A percentile compares a stretch with the other conserved stretches of the same genome.
Conservation (phyloP, 163 green algal genomes). For the Scenedesmus sp. region DNA sequence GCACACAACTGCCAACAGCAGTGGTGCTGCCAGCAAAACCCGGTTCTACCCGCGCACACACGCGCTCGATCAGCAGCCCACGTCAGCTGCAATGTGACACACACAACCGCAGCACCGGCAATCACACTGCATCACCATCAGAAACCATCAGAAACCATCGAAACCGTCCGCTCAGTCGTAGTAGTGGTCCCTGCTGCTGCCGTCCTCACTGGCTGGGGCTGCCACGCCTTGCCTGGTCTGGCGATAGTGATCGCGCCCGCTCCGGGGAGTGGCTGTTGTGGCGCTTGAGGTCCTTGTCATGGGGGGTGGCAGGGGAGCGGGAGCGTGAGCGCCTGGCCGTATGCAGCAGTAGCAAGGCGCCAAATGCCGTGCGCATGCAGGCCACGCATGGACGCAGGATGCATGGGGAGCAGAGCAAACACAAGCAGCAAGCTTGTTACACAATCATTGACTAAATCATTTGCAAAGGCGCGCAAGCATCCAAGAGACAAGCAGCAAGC, state of each 20-base stretch:
- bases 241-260: neutral
- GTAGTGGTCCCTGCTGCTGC: slow-evolving; percentile 4
- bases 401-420: neutral
- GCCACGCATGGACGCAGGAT: neutral
- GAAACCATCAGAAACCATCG: too few species aligned
- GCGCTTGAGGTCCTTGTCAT: slow-evolving; percentile 43
- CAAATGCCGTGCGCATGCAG: neutral
- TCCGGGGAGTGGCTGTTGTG: slow-evolving; percentile 11
- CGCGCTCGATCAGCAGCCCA: too few species aligned
- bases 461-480: too few species aligned
- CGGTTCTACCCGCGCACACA: too few species aligned
- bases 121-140: too few species aligned
- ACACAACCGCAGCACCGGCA: too few species aligned
- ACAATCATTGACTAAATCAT: neutral
- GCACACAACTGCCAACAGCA: too few species aligned
- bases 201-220: neutral
- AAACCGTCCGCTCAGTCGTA: neutral
- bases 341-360: too few species aligned
- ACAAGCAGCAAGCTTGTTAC: neutral
- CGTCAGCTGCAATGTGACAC: too few species aligned
- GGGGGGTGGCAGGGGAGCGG: slow-evolving; percentile 29
- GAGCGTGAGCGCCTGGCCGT: slow-evolving; percentile 1
- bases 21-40: too few species aligned
- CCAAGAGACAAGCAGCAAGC: too few species aligned
- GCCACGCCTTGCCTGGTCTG: neutral